Evolutionary conservation across 2,329 filamentous ascomycete species (phyloP).

Genomic region (Verticillium longisporum): DNA sequence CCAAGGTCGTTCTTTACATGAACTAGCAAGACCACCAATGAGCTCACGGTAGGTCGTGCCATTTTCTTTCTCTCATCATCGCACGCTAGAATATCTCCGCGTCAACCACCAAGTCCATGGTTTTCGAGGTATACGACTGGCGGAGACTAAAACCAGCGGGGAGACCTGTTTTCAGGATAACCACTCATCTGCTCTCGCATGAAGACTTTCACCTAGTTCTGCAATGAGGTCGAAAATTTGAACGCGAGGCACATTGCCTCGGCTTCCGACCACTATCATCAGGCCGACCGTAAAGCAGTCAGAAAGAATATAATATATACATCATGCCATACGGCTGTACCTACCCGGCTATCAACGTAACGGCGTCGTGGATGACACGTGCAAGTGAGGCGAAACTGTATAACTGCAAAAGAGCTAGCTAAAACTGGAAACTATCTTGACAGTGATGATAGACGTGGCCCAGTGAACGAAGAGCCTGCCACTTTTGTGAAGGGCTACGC

Average conservation of each 20-base stretch:
- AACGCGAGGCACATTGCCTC: slow-evolving; percentile 66
- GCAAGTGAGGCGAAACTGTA: not conserved
- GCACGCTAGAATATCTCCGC: slow-evolving; percentile 83
- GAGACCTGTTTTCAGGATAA: slow-evolving; percentile 34
- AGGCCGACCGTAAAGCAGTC: not conserved
- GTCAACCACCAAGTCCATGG: slow-evolving; percentile 65
- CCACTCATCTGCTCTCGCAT: slow-evolving; percentile 57
- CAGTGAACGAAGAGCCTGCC: not conserved
- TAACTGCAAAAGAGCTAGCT: not conserved
- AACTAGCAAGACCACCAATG: not conserved
- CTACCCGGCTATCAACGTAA: too few relatives aligned
- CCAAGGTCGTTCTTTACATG: not conserved
- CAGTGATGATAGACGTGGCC: not conserved
- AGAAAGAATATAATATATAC: too few relatives aligned
- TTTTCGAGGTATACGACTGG: slow-evolving; percentile 90
- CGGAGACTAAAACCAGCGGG: slow-evolving; percentile 63
- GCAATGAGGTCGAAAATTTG: slow-evolving; percentile 70
- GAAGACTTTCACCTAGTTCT: slow-evolving; percentile 68
- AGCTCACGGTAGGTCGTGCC: not conserved
- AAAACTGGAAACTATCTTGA: not conserved
- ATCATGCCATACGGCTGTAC: too few relatives aligned
- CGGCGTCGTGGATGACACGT: too few relatives aligned
- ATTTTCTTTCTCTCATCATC: slow-evolving; percentile 13
- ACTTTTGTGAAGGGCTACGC: not conserved
- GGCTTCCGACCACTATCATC: not conserved